Conservation (phyloP, 75 land plant species). For the Chamaecyparis obtusa region DNA sequence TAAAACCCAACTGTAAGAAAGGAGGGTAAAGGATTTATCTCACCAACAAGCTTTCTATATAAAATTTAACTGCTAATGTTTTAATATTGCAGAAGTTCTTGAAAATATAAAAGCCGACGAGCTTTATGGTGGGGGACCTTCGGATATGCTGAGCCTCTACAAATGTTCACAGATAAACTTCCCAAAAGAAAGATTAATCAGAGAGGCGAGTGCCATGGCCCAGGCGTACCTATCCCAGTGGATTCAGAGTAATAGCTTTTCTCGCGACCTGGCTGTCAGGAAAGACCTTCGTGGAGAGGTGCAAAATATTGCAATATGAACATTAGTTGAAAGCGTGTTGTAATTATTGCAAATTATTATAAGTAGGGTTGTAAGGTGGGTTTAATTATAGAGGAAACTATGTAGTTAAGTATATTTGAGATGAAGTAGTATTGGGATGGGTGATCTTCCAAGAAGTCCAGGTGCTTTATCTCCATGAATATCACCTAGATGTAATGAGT, state of each 20-base stretch:
- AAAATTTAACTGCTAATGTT: slow-evolving; percentile 18
- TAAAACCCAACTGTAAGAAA: slow-evolving; percentile 14
- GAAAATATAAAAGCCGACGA: neutral
- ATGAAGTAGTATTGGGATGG: no score
- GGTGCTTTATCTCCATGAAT: no score
- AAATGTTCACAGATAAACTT: neutral
- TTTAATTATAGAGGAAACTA: no score
- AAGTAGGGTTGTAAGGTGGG: no score
- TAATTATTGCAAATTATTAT: no score
- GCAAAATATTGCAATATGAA: neutral
- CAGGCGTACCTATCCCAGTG: neutral
- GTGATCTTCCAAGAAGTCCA: no score
- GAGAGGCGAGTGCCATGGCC: no score
- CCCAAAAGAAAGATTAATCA: no score
- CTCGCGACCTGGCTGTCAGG: neutral
- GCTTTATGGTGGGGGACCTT: neutral
- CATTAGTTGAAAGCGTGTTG: no score
- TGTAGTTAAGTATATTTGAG: no score
- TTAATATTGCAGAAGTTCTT: slow-evolving; percentile 14
- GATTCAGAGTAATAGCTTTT: neutral
- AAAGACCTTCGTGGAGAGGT: slow-evolving; percentile 13
- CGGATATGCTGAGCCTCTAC: slow-evolving; percentile 22
- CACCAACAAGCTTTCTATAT: slow-evolving; percentile 15
- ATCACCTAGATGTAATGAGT: no score
- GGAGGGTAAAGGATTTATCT: slow-evolving; percentile 18